Percentiles rank a stretch among this genome's conserved stretches.
phyloP scores from a whole-genome alignment of 2,329 filamentous ascomycete species.

The Monosporascus sp. region DNA sequence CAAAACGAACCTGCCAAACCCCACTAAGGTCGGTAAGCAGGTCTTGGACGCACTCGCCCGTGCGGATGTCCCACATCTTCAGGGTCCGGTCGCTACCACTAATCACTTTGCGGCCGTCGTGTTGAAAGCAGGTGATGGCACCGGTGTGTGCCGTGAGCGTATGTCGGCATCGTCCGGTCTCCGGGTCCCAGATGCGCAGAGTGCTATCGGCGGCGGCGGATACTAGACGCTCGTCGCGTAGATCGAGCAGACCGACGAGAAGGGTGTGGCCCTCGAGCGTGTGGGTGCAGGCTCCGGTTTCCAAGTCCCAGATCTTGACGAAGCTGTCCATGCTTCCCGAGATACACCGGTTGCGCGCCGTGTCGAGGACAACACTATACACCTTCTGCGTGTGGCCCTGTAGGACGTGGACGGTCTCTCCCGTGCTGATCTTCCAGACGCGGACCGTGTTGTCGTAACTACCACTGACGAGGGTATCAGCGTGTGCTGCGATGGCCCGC shows the following conservation, averaged over 20 bases:
- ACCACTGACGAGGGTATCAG: conserved; percentile 92
- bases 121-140: conserved; percentile 97
- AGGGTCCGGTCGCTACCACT: conserved; percentile 91
- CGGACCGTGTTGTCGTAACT: conserved; percentile 94
- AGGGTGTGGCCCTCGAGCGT: conserved; percentile 91
- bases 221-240: conserved; percentile 84
- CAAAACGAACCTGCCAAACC: conserved; percentile 99
- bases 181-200: conserved; percentile 93
- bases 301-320: conserved; percentile 95
- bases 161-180: conserved; percentile 83
- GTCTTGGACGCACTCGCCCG: conserved; percentile 87
- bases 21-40: conserved; percentile 87
- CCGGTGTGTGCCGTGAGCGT: conserved; percentile 91
- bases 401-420: conserved; percentile 77
- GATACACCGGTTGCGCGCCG: conserved; percentile 88
- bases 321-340: conserved; percentile 98
- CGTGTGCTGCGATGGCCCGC: conserved; percentile 89
- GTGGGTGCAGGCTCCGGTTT: conserved; percentile 77
- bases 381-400: conserved; percentile 89
- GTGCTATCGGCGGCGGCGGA: conserved; percentile 95
- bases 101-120: conserved; percentile 94
- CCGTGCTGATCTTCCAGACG: conserved; percentile 96
- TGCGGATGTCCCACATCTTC: conserved; percentile 98
- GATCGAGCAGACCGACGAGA: conserved; percentile 84
- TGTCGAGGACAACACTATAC: conserved; percentile 93